A percentile compares a stretch with the other conserved stretches of the same genome.
Conservation (phyloP, 805 yeast species). For the Phaffomyces antillensis region DNA sequence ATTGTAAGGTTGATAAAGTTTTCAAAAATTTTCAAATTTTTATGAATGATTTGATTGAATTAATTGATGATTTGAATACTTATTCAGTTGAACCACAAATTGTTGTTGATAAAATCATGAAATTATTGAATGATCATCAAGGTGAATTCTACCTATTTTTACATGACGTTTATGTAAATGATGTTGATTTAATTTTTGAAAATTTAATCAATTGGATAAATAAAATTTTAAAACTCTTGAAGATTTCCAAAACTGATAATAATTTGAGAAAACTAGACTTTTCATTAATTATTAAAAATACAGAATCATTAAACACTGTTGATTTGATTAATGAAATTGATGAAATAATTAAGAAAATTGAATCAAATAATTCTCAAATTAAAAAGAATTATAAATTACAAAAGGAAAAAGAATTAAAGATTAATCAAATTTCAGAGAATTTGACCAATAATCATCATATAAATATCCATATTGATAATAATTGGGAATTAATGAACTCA, state of each 20-base stretch:
- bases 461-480: conserved; percentile 26
- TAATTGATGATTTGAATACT: conserved; percentile 44
- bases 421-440: too few species aligned
- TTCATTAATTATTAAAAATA: conserved; percentile 25
- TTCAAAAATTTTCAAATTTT: conserved; percentile 58
- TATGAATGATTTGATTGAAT: conserved; percentile 54
- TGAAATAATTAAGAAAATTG: conserved; percentile 29
- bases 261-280: conserved; percentile 38
- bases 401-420: too few species aligned
- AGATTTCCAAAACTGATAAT: conserved; percentile 42
- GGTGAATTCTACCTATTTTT: conserved; percentile 66
- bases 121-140: conserved; percentile 64
- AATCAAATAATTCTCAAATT: conserved; percentile 26
- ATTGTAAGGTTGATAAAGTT: conserved; percentile 59
- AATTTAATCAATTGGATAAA: conserved; percentile 71
- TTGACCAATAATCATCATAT: conserved; percentile 8
- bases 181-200: conserved; percentile 62
- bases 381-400: conserved; percentile 23
- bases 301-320: conserved; percentile 17
- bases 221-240: conserved; percentile 52
- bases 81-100: conserved; percentile 48
- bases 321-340: conserved; percentile 33
- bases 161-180: conserved; percentile 77
- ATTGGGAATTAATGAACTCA: conserved; percentile 38
- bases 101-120: conserved; percentile 60